Conservation (phyloP, 2,329 filamentous ascomycete species). For the Ascochyta pisi region DNA sequence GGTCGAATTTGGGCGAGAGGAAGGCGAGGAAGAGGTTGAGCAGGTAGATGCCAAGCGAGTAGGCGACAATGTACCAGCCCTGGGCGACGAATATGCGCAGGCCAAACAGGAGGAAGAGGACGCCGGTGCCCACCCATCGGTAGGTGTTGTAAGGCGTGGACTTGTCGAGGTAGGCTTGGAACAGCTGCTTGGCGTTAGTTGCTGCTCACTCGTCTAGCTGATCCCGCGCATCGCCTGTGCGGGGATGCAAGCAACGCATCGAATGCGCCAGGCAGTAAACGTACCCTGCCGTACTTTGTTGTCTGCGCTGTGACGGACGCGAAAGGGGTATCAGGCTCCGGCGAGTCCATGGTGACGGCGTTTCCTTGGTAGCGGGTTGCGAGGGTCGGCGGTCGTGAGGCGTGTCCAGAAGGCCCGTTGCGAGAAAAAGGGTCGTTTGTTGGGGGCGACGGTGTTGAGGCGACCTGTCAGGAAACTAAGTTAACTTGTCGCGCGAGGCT, state of each 20-base stretch:
- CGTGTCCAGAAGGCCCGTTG: neutral
- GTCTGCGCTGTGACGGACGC: constrained; percentile 88
- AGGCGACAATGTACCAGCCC: constrained; percentile 99
- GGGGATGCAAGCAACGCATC: neutral
- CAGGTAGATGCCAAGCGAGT: constrained; percentile 97
- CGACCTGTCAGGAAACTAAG: constrained; percentile 35
- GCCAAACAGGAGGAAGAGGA: constrained; percentile 80
- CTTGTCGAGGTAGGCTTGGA: constrained; percentile 92
- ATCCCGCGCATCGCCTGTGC: constrained; percentile 2
- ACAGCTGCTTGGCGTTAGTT: constrained; percentile 67
- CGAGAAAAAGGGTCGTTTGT: constrained; percentile 4
- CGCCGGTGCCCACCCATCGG: constrained; percentile 86
- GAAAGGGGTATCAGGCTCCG: constrained; percentile 92
- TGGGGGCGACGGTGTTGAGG: constrained; percentile 33
- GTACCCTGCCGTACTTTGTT: constrained; percentile 73
- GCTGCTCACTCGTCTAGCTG: neutral
- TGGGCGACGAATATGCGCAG: constrained; percentile 88
- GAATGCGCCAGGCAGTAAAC: constrained; percentile 43
- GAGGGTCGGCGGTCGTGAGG: neutral
- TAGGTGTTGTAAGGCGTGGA: constrained; percentile 89
- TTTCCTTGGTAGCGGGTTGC: neutral
- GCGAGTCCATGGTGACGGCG: constrained; percentile 72
- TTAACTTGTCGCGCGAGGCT: constrained; percentile 15
- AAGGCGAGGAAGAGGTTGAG: constrained; percentile 99
- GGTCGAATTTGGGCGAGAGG: constrained; percentile 97